phyloP scores from a whole-genome alignment of 306 rosid species.

The Quillaja saponaria region DNA sequence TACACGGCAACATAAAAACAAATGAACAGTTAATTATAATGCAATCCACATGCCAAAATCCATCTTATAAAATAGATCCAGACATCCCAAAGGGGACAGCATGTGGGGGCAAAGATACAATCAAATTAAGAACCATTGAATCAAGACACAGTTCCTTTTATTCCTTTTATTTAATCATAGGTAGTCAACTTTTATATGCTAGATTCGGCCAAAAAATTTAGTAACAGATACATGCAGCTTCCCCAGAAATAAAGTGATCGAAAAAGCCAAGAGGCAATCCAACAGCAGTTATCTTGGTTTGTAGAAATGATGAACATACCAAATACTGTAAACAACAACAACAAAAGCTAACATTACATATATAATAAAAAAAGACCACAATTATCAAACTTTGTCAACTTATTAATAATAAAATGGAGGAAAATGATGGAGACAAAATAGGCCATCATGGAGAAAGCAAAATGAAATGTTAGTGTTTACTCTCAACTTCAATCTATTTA shows the following conservation, averaged over 20 bases:
- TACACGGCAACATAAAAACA: not conserved
- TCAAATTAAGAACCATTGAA: constrained; percentile 45
- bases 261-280: constrained; percentile 12
- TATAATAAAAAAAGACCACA: not conserved
- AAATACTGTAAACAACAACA: not conserved
- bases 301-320: constrained; percentile 22
- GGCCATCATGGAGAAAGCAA: not conserved
- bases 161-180: constrained; percentile 24
- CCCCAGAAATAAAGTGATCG: constrained; percentile 14
- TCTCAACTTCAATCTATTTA: too few relatives aligned
- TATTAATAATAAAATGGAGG: not conserved
- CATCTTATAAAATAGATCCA: constrained; percentile 22
- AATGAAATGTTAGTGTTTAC: too few relatives aligned
- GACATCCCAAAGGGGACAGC: constrained; percentile 44
- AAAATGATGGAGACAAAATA: not conserved
- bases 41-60: constrained; percentile 48
- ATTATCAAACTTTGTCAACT: not conserved
- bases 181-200: constrained; percentile 37
- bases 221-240: constrained; percentile 25
- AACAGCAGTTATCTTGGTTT: constrained; percentile 27
- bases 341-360: not conserved
- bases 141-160: constrained; percentile 40
- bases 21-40: constrained; percentile 1
- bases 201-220: constrained; percentile 40
- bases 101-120: constrained; percentile 44